Evolutionary conservation across 805 yeast species (phyloP), one percentile per base, ranked within the genome.

Genomic region (Barnettozyma sp.): DNA sequence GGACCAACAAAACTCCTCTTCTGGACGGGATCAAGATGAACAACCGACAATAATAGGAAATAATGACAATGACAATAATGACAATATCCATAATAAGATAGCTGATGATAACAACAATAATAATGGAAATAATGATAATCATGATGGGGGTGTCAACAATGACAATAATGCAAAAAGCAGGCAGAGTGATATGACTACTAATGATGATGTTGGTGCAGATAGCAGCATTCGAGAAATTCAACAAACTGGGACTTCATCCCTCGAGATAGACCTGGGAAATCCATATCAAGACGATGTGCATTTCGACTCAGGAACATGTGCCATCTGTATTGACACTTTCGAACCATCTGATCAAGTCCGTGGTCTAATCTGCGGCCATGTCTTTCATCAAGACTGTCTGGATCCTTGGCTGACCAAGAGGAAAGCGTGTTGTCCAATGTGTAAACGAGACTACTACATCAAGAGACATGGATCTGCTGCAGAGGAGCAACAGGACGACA

Each of bases 381-480:
- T 80, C 3, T 84, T 78, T 68, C 95, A 84, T 51, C 66, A 78
- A 16, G 78, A 70, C 13, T 84, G 95, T 58, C 68, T 85, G 35
- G 86, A 80, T 44, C 88, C 88, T 2, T 84, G 94, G 94, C 62
- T 84, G 31, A 77, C 75, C 3, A 71, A 73, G 43, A 64, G 90
- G 45, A 69, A 81, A 31, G 88, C 87, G 1, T 78, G 84, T 48
- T 84, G 95, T 54, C 94, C 95, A 7, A 75, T 79, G 65, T 84
- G 95, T 58, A 82, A 83, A 50, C 61, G 79, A 22, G 86, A 78
- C 52, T 78, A 77, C 52, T 73, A 67, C 48, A 11, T 56, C 41
- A 52, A 53, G 39, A 43, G 42, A 22, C 28, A 38, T 6, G 36
- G 33, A 13, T 45, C 46, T 6, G 48, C 49, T 18, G 38, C 26